Evolutionary conservation across 2,329 filamentous ascomycete species (phyloP), one percentile per base, ranked within the genome.

Genomic region (Pseudogymnoascus sp.): DNA sequence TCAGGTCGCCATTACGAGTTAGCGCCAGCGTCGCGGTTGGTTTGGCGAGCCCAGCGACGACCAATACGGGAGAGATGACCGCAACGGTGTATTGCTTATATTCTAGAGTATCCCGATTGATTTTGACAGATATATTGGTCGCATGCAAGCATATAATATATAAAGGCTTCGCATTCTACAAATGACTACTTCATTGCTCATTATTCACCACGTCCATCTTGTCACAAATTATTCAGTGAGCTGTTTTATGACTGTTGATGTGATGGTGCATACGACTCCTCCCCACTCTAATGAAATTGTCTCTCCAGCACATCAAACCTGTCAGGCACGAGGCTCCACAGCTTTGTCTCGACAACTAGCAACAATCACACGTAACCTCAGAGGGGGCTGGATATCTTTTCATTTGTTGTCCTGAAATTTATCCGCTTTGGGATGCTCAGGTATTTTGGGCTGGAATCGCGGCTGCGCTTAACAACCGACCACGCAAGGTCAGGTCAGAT

Each of bases 1-100:
- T 61, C 59, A 61, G 59, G 59, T 61, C 35, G 59, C 59, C 38
- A 38, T 61, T 61, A 61, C 35, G 59, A 61, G 59, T 38, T 61
- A 57, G 50, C 50, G 50, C 50, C 50, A 57, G 50, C 50, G 50
- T 57, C 50, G 50, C 50, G 50, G 50, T 57, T 57, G 50, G 50
- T 57, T 57, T 57, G 50, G 50, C 50, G 50, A 57, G 50, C 28
- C 50, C 50, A 21, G 50, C 50, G 28, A 57, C 50, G 28, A 35
- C 50, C 28, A 57, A 33, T 57, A 57, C 50, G 50, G 50, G 1
- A 35, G 17, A 57, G 50, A 57, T 57, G 50, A 57, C 50, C 50
- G 3, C 28, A 57, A 33, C 28, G 28, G 28, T 57, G 28, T 57
- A 19, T 35, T 57, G 28, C 50, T 57, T 57, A 57, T 33, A n/a